Conservation (phyloP, 768 basidiomycete genomes). For the Cystobasidium onofrii region DNA sequence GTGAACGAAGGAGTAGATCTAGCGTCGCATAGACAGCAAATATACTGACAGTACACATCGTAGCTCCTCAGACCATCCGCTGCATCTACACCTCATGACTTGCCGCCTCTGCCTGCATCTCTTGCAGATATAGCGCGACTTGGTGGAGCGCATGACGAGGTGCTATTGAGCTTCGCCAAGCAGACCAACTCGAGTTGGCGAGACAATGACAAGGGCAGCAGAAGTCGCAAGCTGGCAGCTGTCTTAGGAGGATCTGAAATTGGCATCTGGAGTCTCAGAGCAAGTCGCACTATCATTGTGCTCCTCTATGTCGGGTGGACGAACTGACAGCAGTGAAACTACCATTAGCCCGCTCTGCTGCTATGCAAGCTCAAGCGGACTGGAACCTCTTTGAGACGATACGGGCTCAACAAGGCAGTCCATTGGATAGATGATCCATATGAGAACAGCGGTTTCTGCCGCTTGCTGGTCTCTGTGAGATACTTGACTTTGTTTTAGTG, state of each 20-base stretch:
- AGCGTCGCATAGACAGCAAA: neutral
- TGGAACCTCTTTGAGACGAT: slow-evolving; percentile 26
- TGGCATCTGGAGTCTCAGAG: slow-evolving; percentile 32
- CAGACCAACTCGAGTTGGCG: slow-evolving; percentile 13
- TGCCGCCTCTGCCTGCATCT: slow-evolving; percentile 28
- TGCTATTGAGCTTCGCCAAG: neutral
- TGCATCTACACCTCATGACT: slow-evolving; percentile 31
- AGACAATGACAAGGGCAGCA: neutral
- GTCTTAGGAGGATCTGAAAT: slow-evolving; percentile 26
- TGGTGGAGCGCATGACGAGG: slow-evolving; percentile 34
- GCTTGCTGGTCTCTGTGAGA: slow-evolving; percentile 17
- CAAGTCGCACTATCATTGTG: neutral
- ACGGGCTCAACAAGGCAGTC: slow-evolving; percentile 32
- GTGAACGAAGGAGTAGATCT: neutral
- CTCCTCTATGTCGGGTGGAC: neutral
- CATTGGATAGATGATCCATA: slow-evolving; percentile 30
- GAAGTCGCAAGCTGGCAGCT: slow-evolving; percentile 31
- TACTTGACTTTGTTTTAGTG: neutral
- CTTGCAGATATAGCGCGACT: slow-evolving; percentile 33
- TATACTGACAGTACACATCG: neutral
- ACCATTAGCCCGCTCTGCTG: slow-evolving; percentile 23
- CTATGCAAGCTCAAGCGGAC: slow-evolving; percentile 34
- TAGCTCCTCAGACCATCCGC: slow-evolving; percentile 25
- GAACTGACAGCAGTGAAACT: neutral
- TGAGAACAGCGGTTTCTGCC: neutral